These are phyloP conservation scores for Xanthoconium purpureum DNA, from an alignment of 768 basidiomycete species.

Conservation along the genomic window DNA sequence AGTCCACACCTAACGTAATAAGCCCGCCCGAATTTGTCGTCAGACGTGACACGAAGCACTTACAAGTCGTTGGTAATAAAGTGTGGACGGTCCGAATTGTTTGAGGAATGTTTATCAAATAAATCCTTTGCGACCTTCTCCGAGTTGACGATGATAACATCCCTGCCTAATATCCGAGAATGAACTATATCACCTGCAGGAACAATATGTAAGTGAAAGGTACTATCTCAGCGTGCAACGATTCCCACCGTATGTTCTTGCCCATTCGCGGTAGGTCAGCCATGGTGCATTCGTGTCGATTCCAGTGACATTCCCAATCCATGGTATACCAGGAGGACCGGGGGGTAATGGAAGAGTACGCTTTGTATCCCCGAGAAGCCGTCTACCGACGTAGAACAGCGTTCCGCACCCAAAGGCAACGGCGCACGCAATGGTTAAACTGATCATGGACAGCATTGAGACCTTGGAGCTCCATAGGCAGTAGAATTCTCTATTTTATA, in stretches of 20 bases:
- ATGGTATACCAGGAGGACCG: neutral
- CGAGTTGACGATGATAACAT: conserved; percentile 37
- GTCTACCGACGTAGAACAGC: neutral
- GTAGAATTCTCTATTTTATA: neutral
- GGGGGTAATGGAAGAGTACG: conserved; percentile 7
- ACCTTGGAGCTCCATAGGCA: neutral
- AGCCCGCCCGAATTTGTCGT: neutral
- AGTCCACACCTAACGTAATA: conserved; percentile 7
- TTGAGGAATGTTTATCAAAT: conserved; percentile 38
- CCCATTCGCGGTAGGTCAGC: conserved; percentile 34
- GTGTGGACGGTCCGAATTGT: conserved; percentile 49
- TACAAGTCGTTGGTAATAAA: conserved; percentile 17
- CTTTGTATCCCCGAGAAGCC: conserved; percentile 22
- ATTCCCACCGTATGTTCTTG: conserved; percentile 28
- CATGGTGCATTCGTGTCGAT: neutral
- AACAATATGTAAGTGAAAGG: conserved; percentile 36
- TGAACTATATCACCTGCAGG: conserved; percentile 22
- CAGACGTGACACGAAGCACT: neutral
- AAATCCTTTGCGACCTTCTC: conserved; percentile 6
- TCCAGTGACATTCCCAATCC: neutral
- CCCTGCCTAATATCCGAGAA: conserved; percentile 41
- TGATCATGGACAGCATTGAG: neutral
- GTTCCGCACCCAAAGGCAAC: neutral
- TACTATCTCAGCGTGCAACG: neutral
- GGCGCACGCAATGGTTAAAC: neutral